A percentile compares a stretch with the other conserved stretches of the same genome.
Evolutionary conservation across 108 stramenopile genomes (phyloP).

Genomic region (Skeletonema menzelii): DNA sequence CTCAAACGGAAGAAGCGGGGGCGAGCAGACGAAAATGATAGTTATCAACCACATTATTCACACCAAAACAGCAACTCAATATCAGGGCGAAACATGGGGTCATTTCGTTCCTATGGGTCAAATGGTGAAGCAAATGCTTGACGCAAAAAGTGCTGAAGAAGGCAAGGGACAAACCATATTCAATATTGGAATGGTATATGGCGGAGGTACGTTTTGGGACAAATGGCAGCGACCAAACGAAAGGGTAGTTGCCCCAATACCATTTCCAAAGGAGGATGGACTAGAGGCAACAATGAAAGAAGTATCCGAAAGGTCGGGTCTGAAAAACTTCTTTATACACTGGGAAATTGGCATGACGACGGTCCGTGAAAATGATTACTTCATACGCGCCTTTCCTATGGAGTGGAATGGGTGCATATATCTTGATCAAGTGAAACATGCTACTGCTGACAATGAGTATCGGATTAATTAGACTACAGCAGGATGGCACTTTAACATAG

Average conservation of each 20-base stretch:
- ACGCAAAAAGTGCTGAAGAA: neutral
- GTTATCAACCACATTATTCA: slow-evolving; percentile 12
- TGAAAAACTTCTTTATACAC: slow-evolving; percentile 11
- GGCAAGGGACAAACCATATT: neutral
- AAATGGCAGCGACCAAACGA: slow-evolving; percentile 8
- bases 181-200: slow-evolving; percentile 14
- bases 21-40: slow-evolving; percentile 1
- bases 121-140: slow-evolving; percentile 10
- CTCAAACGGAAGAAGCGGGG: neutral
- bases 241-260: slow-evolving; percentile 5
- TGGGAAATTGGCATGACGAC: slow-evolving; percentile 3
- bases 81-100: slow-evolving; percentile 13
- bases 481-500: neutral
- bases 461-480: neutral
- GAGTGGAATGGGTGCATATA: slow-evolving; percentile 24
- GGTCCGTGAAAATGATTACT: slow-evolving; percentile 19
- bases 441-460: neutral
- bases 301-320: neutral
- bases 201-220: slow-evolving; percentile 11
- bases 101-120: slow-evolving; percentile 11
- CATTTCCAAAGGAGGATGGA: slow-evolving; percentile 6
- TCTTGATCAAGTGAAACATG: slow-evolving; percentile 6
- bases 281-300: slow-evolving; percentile 7
- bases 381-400: neutral
- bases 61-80: slow-evolving; percentile 24